A percentile compares a stretch with the other conserved stretches of the same genome.
Conservation (phyloP, 164 flowering plant genomes). For the Macadamia integrifolia region DNA sequence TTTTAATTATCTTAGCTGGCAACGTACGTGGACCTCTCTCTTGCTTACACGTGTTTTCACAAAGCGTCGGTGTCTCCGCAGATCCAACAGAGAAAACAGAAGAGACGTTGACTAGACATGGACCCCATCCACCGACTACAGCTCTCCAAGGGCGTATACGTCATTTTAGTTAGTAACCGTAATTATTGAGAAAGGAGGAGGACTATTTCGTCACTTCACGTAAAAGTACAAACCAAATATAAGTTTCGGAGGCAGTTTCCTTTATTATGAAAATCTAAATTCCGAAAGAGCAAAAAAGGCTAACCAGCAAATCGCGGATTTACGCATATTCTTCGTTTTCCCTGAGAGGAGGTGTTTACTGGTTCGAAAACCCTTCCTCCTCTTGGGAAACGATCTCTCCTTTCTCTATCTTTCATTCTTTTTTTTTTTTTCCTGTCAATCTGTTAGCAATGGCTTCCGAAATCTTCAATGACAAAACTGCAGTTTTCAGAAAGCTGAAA, state of each 20-base stretch:
- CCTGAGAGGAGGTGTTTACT: conserved; percentile 20
- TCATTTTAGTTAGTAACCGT: neutral
- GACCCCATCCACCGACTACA: neutral
- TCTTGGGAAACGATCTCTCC: conserved; percentile 5
- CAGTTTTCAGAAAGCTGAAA: conserved; percentile 72
- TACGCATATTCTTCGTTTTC: conserved; percentile 3
- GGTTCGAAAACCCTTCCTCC: conserved; percentile 5
- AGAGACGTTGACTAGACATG: too few species aligned
- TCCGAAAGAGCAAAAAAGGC: neutral
- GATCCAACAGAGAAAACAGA: too few species aligned
- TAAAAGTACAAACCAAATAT: neutral
- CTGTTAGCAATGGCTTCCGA: conserved; percentile 51
- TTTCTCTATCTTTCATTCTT: neutral
- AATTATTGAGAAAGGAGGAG: neutral
- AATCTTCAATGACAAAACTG: conserved; percentile 47
- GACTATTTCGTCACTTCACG: neutral
- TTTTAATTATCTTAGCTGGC: too few species aligned
- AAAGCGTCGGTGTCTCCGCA: too few species aligned
- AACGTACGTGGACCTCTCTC: too few species aligned
- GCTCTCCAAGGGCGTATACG: neutral
- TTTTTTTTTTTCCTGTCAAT: neutral
- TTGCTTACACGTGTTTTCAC: too few species aligned
- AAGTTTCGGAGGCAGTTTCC: neutral
- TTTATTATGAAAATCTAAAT: neutral
- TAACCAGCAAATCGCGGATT: neutral